Conservation (phyloP, 192 early-diverging fungal genomes). For the Linnemannia zychae region DNA sequence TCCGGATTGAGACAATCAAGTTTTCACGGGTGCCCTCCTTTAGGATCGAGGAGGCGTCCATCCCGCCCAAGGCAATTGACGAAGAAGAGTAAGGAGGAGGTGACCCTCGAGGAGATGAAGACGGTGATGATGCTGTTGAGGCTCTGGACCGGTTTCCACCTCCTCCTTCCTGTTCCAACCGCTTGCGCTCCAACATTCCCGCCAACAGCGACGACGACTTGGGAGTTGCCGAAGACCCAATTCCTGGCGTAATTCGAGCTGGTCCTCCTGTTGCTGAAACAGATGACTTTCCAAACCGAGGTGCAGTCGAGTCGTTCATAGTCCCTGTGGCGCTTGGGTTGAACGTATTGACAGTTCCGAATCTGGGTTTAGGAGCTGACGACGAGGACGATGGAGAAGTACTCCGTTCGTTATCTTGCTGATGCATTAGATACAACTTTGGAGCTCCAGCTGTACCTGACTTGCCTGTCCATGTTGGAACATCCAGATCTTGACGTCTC, state of each 20-base stretch:
- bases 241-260: constrained; percentile 7
- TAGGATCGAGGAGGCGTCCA: constrained; percentile 1
- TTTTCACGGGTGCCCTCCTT: constrained; percentile 44
- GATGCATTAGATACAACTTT: constrained; percentile 42
- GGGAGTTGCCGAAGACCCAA: constrained; percentile 33
- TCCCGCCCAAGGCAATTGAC: not conserved
- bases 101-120: not conserved
- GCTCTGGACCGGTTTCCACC: not conserved
- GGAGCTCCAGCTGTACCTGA: constrained; percentile 73
- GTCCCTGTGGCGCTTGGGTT: constrained; percentile 25
- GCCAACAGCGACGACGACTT: constrained; percentile 54
- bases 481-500: constrained; percentile 71
- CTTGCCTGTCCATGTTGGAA: constrained; percentile 94
- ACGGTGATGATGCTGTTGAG: not conserved
- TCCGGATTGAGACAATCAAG: constrained; percentile 67
- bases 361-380: constrained; percentile 37
- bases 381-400: not conserved
- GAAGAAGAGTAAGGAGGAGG: constrained; percentile 17
- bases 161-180: constrained; percentile 42
- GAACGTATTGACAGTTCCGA: constrained; percentile 51
- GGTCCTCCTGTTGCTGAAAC: not conserved
- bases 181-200: constrained; percentile 58
- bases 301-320: not conserved
- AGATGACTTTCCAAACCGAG: constrained; percentile 24
- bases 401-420: constrained; percentile 37